Conservation (phyloP, 257 asterid species). For the Fraxinus excelsior region DNA sequence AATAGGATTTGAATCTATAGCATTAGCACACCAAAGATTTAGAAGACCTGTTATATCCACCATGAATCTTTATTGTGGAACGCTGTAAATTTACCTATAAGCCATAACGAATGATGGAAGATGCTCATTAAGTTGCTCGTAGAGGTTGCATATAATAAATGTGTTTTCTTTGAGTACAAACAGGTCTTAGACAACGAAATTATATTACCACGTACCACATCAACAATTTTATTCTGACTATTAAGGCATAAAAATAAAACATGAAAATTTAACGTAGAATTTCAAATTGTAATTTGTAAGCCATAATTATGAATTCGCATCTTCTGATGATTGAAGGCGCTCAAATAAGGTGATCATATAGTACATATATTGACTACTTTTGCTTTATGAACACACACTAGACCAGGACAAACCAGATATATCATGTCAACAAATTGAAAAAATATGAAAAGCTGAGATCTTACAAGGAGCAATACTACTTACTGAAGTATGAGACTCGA, state of each 20-base stretch:
- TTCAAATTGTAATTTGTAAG: not conserved
- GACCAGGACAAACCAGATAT: constrained; percentile 2
- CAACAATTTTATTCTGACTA: not conserved
- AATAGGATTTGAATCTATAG: not conserved
- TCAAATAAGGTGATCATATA: not conserved
- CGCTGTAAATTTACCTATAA: not conserved
- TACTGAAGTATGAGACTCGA: not conserved
- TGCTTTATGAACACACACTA: constrained; percentile 1
- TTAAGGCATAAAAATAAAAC: not conserved
- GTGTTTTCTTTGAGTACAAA: not conserved
- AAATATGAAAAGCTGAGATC: constrained; percentile 1
- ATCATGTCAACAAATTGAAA: constrained; percentile 3
- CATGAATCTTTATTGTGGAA: not conserved
- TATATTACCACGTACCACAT: not conserved
- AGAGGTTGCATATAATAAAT: not conserved
- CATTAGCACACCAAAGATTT: not conserved
- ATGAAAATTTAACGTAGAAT: not conserved
- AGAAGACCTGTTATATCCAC: not conserved
- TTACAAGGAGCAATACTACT: not conserved
- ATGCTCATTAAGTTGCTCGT: not conserved
- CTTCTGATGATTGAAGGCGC: not conserved
- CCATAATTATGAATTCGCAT: not conserved
- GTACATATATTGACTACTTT: not conserved
- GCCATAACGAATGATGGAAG: not conserved
- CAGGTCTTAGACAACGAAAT: not conserved